These are phyloP conservation scores for Tetradesmus obliquus DNA, from an alignment of 139 green algal genomes.

Conservation along the genomic window DNA sequence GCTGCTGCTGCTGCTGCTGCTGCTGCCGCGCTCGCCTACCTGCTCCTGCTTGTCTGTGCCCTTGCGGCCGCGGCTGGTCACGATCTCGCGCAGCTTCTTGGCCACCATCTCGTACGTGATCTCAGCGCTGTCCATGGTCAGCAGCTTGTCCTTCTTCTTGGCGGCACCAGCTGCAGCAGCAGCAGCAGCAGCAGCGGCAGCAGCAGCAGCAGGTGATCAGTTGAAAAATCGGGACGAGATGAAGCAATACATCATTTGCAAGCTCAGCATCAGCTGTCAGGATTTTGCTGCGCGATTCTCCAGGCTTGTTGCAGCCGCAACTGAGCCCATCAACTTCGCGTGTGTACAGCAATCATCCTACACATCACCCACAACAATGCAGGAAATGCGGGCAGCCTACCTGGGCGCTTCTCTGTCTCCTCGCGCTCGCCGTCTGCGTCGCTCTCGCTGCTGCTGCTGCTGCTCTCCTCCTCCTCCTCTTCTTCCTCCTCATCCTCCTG, in stretches of 20 bases:
- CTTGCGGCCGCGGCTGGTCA: constrained; percentile 84
- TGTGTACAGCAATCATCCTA: too few relatives aligned
- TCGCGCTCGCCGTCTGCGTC: constrained; percentile 57
- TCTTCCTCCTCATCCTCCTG: constrained; percentile 70
- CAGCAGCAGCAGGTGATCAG: too few relatives aligned
- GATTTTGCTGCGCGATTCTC: neutral
- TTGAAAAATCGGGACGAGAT: neutral
- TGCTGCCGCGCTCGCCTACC: constrained; percentile 33
- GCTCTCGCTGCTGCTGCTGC: constrained; percentile 59
- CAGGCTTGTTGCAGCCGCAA: neutral
- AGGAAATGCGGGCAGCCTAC: neutral
- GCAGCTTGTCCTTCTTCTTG: constrained; percentile 92
- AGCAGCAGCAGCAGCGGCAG: neutral
- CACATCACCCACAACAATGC: too few relatives aligned
- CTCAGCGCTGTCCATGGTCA: constrained; percentile 89
- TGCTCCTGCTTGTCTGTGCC: constrained; percentile 89
- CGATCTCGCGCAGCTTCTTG: constrained; percentile 94
- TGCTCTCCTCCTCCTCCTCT: constrained; percentile 56
- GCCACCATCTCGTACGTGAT: constrained; percentile 97
- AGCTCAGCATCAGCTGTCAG: neutral
- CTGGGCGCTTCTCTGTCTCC: constrained; percentile 38
- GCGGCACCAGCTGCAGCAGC: constrained; percentile 23
- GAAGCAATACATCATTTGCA: neutral
- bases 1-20: neutral
- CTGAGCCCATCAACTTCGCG: too few relatives aligned